These are phyloP conservation scores for Climacium dendroides DNA, from an alignment of 225 moss, liverwort and hornwort genomes.

Conservation along the genomic window DNA sequence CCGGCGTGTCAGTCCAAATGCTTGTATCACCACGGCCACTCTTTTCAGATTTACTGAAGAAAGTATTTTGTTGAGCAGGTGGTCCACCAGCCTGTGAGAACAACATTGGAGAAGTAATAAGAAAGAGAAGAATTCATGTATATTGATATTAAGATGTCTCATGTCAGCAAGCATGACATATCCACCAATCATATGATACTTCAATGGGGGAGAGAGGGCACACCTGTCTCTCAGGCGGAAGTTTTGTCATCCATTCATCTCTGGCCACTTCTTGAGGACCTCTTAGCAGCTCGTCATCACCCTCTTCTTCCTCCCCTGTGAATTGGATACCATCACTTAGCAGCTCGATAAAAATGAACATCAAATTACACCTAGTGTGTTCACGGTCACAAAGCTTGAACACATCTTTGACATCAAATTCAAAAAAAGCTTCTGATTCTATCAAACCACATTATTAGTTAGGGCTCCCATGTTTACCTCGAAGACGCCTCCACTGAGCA, in stretches of 20 bases:
- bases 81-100: slow-evolving; percentile 55
- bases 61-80: slow-evolving; percentile 69
- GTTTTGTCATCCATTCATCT: slow-evolving; percentile 96
- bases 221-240: slow-evolving; percentile 93
- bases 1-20: slow-evolving; percentile 83
- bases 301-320: slow-evolving; percentile 82
- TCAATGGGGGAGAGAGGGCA: neutral
- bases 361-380: neutral
- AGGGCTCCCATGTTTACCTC: slow-evolving; percentile 12
- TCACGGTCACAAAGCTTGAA: neutral
- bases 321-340: neutral
- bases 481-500: slow-evolving; percentile 90
- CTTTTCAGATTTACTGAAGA: slow-evolving; percentile 91
- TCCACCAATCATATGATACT: neutral
- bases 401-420: neutral
- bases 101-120: neutral
- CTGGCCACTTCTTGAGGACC: slow-evolving; percentile 53
- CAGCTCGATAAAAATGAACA: neutral
- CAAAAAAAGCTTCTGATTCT: neutral
- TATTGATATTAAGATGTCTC: neutral
- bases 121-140: neutral
- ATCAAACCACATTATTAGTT: neutral
- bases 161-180: neutral
- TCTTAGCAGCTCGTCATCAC: slow-evolving; percentile 62
- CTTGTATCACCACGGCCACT: slow-evolving; percentile 90